Evolutionary conservation across 1,284 basidiomycete genomes (phyloP).

Genomic region (Trametes sp.): DNA sequence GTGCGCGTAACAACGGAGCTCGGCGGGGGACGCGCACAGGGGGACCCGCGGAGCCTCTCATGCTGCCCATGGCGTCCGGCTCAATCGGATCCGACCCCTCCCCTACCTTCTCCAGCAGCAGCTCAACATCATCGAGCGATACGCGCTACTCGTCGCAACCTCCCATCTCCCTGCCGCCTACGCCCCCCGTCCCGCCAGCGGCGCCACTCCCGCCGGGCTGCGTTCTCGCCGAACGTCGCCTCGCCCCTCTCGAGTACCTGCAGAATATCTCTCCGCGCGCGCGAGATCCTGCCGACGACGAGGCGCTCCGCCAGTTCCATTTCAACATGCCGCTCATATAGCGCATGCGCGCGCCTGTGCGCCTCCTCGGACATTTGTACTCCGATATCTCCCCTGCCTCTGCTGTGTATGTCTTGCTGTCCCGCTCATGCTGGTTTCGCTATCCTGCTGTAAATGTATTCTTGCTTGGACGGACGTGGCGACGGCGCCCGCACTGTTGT

Average conservation of each 20-base stretch:
- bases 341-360: not conserved
- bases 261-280: conserved; percentile 38
- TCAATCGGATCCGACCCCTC: conserved; percentile 1
- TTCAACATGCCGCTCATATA: conserved; percentile 12
- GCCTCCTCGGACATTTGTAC: not conserved
- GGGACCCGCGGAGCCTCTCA: conserved; percentile 5
- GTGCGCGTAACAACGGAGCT: conserved; percentile 61
- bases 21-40: conserved; percentile 20
- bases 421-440: not conserved
- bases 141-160: conserved; percentile 4
- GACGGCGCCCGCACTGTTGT: not conserved
- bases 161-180: conserved; percentile 14
- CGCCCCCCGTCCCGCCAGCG: conserved; percentile 13
- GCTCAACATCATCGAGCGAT: conserved; percentile 15
- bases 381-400: not conserved
- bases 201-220: conserved; percentile 20
- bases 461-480: conserved; percentile 7
- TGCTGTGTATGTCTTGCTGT: not conserved
- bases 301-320: conserved; percentile 34
- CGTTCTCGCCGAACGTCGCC: conserved; percentile 24
- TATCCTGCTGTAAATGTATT: not conserved
- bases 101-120: conserved; percentile 15
- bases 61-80: conserved; percentile 2
- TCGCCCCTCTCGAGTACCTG: conserved; percentile 44
- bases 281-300: conserved; percentile 43